phyloP scores from a whole-genome alignment of 2,329 filamentous ascomycete species.

The Lecanoromycetidae sp. region DNA sequence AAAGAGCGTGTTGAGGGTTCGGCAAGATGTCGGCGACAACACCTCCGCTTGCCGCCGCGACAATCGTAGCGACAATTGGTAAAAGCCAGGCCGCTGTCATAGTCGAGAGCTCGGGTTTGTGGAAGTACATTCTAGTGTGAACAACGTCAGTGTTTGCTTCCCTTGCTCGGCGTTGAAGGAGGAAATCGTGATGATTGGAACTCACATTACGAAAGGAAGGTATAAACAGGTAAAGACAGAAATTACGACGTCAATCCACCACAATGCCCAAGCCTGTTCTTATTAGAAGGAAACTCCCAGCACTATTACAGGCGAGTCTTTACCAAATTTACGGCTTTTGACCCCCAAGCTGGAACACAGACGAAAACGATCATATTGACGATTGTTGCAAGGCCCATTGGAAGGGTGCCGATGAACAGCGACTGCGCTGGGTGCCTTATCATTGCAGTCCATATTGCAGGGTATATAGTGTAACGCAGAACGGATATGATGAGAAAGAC shows the following conservation, averaged over 20 bases:
- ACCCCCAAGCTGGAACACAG: constrained; percentile 49
- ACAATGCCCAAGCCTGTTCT: constrained; percentile 41
- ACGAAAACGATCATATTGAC: constrained; percentile 52
- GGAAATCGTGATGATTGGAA: too few relatives aligned
- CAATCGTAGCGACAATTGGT: constrained; percentile 54
- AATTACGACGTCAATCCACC: constrained; percentile 40
- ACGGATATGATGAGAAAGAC: constrained; percentile 42
- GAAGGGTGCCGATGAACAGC: constrained; percentile 56
- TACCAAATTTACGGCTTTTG: constrained; percentile 39
- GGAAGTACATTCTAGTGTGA: constrained; percentile 24
- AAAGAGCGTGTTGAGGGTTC: constrained; percentile 42
- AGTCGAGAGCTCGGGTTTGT: constrained; percentile 36
- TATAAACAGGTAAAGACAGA: constrained; percentile 38
- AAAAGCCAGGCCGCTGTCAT: constrained; percentile 56
- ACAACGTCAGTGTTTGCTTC: too few relatives aligned
- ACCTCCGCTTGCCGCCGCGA: constrained; percentile 53
- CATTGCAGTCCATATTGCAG: constrained; percentile 56
- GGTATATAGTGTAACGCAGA: constrained; percentile 53
- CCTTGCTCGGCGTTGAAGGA: too few relatives aligned
- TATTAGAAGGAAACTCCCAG: too few relatives aligned
- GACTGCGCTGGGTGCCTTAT: constrained; percentile 54
- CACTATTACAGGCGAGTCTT: too few relatives aligned
- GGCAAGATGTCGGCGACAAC: constrained; percentile 49
- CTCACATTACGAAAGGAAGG: constrained; percentile 46
- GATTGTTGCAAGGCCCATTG: constrained; percentile 58